phyloP scores from a whole-genome alignment of 352 stramenopile species.

The Pythium myriotylum region DNA sequence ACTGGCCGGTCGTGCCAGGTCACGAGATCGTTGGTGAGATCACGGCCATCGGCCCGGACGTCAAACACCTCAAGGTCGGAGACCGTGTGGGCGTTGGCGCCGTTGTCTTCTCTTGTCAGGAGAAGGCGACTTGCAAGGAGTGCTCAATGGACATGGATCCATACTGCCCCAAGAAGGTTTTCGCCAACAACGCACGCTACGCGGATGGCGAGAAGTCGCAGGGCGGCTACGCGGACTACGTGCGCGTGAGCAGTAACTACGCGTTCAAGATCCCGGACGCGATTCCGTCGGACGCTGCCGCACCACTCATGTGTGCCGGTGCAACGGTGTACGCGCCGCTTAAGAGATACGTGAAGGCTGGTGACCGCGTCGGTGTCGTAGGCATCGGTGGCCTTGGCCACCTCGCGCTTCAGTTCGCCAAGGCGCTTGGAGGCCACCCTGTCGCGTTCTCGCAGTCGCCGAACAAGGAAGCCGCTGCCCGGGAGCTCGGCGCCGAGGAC shows the following conservation, averaged over 20 bases:
- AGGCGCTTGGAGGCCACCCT: conserved; percentile 45
- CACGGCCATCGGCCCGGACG: conserved; percentile 14
- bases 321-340: conserved; percentile 57
- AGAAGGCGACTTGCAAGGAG: conserved; percentile 15
- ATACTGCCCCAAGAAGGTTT: conserved; percentile 18
- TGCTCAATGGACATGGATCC: conserved; percentile 10
- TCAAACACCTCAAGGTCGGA: conserved; percentile 11
- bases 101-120: conserved; percentile 16
- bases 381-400: conserved; percentile 74
- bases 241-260: conserved; percentile 24
- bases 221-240: conserved; percentile 32
- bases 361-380: conserved; percentile 47
- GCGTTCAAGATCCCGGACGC: conserved; percentile 32
- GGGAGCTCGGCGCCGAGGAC: conserved; percentile 22
- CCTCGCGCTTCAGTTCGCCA: conserved; percentile 66
- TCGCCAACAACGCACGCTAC: conserved; percentile 25
- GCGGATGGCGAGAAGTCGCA: conserved; percentile 19
- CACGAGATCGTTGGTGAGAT: conserved; percentile 34
- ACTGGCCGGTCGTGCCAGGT: conserved; percentile 26
- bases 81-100: conserved; percentile 25
- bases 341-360: conserved; percentile 36
- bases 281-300: conserved; percentile 32
- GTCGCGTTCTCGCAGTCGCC: conserved; percentile 42
- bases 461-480: conserved; percentile 22
- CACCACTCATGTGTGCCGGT: conserved; percentile 65